Conservation (phyloP, 176 grass and related monocot species). For the Saccharum officinarum region DNA sequence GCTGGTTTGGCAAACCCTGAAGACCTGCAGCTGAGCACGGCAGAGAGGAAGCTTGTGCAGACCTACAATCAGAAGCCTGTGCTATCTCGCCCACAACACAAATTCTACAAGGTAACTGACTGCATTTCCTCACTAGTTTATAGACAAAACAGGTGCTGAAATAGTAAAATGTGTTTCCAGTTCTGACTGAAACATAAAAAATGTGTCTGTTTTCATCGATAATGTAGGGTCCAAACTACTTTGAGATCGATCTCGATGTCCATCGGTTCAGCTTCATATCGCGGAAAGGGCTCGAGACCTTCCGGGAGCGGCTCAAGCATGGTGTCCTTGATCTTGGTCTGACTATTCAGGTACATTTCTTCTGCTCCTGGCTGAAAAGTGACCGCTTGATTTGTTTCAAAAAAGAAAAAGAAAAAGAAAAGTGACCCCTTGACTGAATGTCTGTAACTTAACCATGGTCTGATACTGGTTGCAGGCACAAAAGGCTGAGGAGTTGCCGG, state of each 20-base stretch:
- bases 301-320: slow-evolving; percentile 68
- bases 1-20: slow-evolving; percentile 80
- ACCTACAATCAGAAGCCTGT: slow-evolving; percentile 92
- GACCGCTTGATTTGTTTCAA: background rate
- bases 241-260: slow-evolving; percentile 92
- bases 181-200: slow-evolving; percentile 36
- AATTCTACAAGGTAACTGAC: slow-evolving; percentile 71
- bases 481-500: slow-evolving; percentile 86
- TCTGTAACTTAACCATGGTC: slow-evolving; percentile 18
- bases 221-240: slow-evolving; percentile 88
- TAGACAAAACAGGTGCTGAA: slow-evolving; percentile 16
- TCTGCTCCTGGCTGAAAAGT: background rate
- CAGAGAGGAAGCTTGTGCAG: slow-evolving; percentile 83
- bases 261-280: slow-evolving; percentile 92
- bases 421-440: slow-evolving; percentile 4
- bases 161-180: background rate
- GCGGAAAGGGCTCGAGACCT: slow-evolving; percentile 80
- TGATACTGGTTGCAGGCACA: slow-evolving; percentile 65
- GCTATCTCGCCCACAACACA: slow-evolving; percentile 83
- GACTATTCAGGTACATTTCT: slow-evolving; percentile 70
- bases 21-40: slow-evolving; percentile 69
- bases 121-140: background rate
- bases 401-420: background rate
- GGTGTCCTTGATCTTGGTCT: slow-evolving; percentile 79
- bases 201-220: slow-evolving; percentile 11